Base-by-base conservation (phyloP, 2,329 filamentous ascomycete genomes). In the Exophiala sp. region DNA sequence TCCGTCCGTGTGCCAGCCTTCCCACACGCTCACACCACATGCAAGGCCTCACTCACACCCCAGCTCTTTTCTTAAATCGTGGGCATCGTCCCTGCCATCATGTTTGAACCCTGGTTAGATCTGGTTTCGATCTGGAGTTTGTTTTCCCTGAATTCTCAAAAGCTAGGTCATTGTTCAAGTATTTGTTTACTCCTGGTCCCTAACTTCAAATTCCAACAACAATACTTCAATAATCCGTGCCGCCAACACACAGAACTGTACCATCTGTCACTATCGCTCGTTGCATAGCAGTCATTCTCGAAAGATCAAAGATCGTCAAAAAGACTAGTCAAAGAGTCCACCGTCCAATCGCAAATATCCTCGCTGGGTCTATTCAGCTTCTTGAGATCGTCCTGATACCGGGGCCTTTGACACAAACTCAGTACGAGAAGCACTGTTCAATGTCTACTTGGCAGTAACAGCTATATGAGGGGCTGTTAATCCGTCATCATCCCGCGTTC, bases 381-480 rank as follows among this genome's bases (percentile, higher is more conserved):
- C 24, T 29, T 29, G 24, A 29, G 24, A 29, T 29, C 24, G 24
- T 29, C 24, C 24, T 29, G 24, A 29, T 29, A 29, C 24, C 24
- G 24, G 24, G 24, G 24, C 21, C 20, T 24, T 43, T n/a, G 16
- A n/a, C 41, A 43, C 41, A 11, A 43, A 43, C 41, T 29, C 24
- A 29, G 12, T 5, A 21, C 21, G 18, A 43, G 41, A 29, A 20
- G 21, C 41, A 24, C 14, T 43, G 41, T 21, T 10, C 8, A 8
- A 43, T 43, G 41, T 43, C 21, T 43, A 24, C 20, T 43, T 24
- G 41, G n/a, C n/a, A 14, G 18, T 32, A 29, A 29, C 24, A 29
- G 24, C 24, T 43, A 43, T 43, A 43, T 43, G 41, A 43, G 41
- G 41, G 41, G 41, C 21, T 24, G n/a, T 43, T 24, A 24, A 34